A percentile compares a stretch with the other conserved stretches of the same genome.
These are phyloP conservation scores for Camillea tinctor DNA, from an alignment of 2,329 filamentous ascomycete genomes.

Conservation along the genomic window DNA sequence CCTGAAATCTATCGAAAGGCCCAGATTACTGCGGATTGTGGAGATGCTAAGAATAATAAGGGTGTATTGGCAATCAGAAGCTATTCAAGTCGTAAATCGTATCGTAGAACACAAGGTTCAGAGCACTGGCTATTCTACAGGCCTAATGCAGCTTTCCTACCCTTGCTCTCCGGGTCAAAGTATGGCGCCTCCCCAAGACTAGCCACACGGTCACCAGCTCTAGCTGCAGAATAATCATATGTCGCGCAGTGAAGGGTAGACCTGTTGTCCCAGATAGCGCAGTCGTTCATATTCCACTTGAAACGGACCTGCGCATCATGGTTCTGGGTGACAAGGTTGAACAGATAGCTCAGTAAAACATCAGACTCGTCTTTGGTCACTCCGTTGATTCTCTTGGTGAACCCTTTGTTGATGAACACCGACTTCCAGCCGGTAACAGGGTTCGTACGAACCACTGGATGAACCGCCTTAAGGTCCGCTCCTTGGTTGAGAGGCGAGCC, in stretches of 20 bases:
- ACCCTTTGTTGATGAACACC: slow-evolving; percentile 49
- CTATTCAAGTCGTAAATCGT: no score
- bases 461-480: slow-evolving; percentile 46
- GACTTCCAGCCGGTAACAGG: slow-evolving; percentile 60
- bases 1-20: no score
- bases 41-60: no score
- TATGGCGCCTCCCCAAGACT: slow-evolving; percentile 49
- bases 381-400: slow-evolving; percentile 55
- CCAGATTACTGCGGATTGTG: no score
- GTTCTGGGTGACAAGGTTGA: slow-evolving; percentile 52
- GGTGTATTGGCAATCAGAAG: no score
- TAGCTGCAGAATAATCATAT: slow-evolving; percentile 56
- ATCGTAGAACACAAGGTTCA: no score
- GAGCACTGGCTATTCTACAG: no score
- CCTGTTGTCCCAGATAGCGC: slow-evolving; percentile 67
- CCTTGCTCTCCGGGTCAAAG: slow-evolving; percentile 43
- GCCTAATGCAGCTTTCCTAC: slow-evolving; percentile 38
- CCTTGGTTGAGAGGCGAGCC: slow-evolving; percentile 60
- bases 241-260: slow-evolving; percentile 54
- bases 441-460: slow-evolving; percentile 59
- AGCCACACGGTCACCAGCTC: slow-evolving; percentile 46
- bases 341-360: slow-evolving; percentile 47
- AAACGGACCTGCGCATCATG: slow-evolving; percentile 58
- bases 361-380: slow-evolving; percentile 54
- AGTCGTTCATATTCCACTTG: slow-evolving; percentile 51